A percentile compares a stretch with the other conserved stretches of the same genome.
Conservation (phyloP, 139 green algal species). For the Chara braunii region DNA sequence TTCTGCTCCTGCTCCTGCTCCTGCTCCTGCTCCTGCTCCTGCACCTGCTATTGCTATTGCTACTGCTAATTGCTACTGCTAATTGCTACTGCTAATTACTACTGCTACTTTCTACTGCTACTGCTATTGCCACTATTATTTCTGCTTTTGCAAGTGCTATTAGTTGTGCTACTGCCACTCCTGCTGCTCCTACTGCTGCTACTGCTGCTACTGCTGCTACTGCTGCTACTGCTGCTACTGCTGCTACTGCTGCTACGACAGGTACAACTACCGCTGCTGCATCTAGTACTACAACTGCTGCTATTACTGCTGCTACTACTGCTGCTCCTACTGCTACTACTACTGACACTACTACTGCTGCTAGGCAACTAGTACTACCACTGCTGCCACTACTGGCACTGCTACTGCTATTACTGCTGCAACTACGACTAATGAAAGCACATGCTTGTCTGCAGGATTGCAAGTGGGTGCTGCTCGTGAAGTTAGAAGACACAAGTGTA, state of each 20-base stretch:
- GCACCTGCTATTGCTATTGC: too few relatives aligned
- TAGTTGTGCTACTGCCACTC: not conserved
- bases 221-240: not conserved
- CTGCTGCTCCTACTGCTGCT: conserved; percentile 1
- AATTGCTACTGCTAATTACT: too few relatives aligned
- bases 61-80: too few relatives aligned
- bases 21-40: too few relatives aligned
- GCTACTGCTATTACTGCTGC: not conserved
- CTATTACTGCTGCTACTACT: not conserved
- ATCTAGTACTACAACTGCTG: not conserved
- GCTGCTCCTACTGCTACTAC: not conserved
- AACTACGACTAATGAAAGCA: not conserved
- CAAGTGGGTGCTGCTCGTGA: too few relatives aligned
- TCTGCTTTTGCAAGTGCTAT: too few relatives aligned
- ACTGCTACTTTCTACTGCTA: too few relatives aligned
- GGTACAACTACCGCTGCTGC: not conserved
- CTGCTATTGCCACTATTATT: too few relatives aligned
- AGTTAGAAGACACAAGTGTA: too few relatives aligned
- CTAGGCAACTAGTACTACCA: not conserved
- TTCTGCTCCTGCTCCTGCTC: too few relatives aligned
- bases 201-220: not conserved
- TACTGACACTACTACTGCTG: not conserved
- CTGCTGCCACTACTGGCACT: not conserved
- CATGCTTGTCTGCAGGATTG: too few relatives aligned
- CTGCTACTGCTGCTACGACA: not conserved